Conservation (phyloP, 768 basidiomycete genomes). For the Tricholoma hemisulphureum region DNA sequence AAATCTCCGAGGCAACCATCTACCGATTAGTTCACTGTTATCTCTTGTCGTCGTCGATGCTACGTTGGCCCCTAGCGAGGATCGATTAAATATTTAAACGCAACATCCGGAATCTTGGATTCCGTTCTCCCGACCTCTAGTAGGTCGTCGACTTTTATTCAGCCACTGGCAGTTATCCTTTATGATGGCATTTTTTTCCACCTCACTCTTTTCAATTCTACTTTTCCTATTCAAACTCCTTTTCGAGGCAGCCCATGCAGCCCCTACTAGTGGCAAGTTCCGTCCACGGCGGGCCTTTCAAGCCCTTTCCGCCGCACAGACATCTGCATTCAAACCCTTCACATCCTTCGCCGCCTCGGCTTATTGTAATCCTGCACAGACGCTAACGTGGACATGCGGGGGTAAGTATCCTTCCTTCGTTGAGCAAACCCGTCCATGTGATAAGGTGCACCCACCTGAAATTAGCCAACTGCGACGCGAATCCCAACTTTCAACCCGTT, state of each 20-base stretch:
- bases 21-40: too few species aligned
- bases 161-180: too few species aligned
- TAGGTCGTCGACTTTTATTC: too few species aligned
- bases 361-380: slow-evolving; percentile 44
- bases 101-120: too few species aligned
- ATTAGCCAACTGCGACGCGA: slow-evolving; percentile 46
- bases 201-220: neutral
- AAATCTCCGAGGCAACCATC: too few species aligned
- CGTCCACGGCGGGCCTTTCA: slow-evolving; percentile 37
- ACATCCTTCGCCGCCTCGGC: slow-evolving; percentile 50
- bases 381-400: slow-evolving; percentile 55
- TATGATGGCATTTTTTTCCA: slow-evolving; percentile 6
- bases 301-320: slow-evolving; percentile 38
- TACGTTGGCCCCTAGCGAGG: too few species aligned
- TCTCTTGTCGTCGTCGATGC: too few species aligned
- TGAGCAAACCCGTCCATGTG: neutral
- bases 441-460: too few species aligned
- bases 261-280: slow-evolving; percentile 14
- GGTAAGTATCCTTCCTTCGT: slow-evolving; percentile 13
- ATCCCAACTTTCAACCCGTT: slow-evolving; percentile 44
- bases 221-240: neutral
- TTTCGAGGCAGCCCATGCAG: neutral
- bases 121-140: too few species aligned
- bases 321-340: slow-evolving; percentile 46
- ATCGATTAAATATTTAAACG: too few species aligned